Conservation (phyloP, 2,329 filamentous ascomycete genomes). For the Pseudocercospora macadamiae region DNA sequence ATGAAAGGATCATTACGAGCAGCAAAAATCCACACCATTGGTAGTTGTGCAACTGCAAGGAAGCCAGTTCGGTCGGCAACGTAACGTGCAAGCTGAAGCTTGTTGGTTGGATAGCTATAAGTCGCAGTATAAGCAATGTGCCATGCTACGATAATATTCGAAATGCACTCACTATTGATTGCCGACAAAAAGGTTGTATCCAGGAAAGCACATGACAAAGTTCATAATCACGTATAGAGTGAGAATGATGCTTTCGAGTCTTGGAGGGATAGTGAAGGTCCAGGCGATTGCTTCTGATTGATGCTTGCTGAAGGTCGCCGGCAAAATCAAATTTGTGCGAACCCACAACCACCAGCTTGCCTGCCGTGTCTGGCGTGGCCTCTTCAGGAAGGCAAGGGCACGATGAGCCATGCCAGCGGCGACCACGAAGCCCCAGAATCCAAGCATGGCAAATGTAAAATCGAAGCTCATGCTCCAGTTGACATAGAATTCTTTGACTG, state of each 20-base stretch:
- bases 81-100: conserved; percentile 53
- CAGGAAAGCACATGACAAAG: conserved; percentile 46
- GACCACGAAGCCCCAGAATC: conserved; percentile 46
- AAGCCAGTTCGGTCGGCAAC: conserved; percentile 66
- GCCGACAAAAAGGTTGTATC: conserved; percentile 49
- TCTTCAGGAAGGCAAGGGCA: conserved; percentile 29
- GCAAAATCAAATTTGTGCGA: conserved; percentile 45
- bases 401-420: conserved; percentile 41
- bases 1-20: conserved; percentile 68
- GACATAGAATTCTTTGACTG: conserved; percentile 16
- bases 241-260: conserved; percentile 52
- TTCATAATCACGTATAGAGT: conserved; percentile 51
- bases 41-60: conserved; percentile 65
- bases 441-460: conserved; percentile 24
- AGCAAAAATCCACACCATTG: conserved; percentile 67
- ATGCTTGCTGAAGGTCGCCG: conserved; percentile 48
- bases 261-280: conserved; percentile 51
- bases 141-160: no score
- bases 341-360: conserved; percentile 34
- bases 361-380: conserved; percentile 15
- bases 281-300: conserved; percentile 44
- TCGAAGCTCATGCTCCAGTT: conserved; percentile 18
- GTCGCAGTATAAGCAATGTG: no score
- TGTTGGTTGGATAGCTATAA: conserved; percentile 2
- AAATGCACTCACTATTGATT: conserved; percentile 50